phyloP scores from a whole-genome alignment of 495 filamentous ascomycete genomes.

The Emericellopsis terricola region DNA sequence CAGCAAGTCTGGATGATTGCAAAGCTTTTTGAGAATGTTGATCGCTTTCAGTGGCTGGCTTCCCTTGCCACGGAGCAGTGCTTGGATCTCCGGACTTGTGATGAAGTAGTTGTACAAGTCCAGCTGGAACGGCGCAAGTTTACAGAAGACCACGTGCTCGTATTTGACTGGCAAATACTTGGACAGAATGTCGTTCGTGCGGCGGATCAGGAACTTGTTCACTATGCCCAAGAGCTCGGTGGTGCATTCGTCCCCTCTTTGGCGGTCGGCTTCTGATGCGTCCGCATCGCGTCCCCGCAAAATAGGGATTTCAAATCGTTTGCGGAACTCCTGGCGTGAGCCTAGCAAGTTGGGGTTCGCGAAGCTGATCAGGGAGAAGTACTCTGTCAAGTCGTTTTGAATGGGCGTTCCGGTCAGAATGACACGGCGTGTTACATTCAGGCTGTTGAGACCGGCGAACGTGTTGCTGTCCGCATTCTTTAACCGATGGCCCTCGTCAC shows the following conservation, averaged over 20 bases:
- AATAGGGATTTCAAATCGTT: slow-evolving; percentile 86
- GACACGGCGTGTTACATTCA: slow-evolving; percentile 81
- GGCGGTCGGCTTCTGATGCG: slow-evolving; percentile 64
- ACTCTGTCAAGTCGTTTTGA: slow-evolving; percentile 94
- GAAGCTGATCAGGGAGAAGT: slow-evolving; percentile 91
- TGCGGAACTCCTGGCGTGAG: slow-evolving; percentile 80
- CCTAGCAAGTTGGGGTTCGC: slow-evolving; percentile 89
- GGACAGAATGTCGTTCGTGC: slow-evolving; percentile 93
- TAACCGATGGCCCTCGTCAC: slow-evolving; percentile 94
- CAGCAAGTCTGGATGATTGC: slow-evolving; percentile 93
- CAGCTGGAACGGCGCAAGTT: slow-evolving; percentile 79
- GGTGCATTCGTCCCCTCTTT: slow-evolving; percentile 72
- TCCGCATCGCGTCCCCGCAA: slow-evolving; percentile 81
- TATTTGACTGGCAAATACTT: slow-evolving; percentile 99
- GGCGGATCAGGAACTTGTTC: slow-evolving; percentile 97
- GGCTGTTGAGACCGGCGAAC: slow-evolving; percentile 71
- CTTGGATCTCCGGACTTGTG: slow-evolving; percentile 85
- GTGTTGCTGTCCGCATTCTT: slow-evolving; percentile 96
- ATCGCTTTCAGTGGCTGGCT: slow-evolving; percentile 95
- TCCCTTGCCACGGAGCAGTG: slow-evolving; percentile 80
- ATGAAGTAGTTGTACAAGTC: slow-evolving; percentile 95
- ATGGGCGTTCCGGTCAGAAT: slow-evolving; percentile 96
- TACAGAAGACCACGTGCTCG: slow-evolving; percentile 99
- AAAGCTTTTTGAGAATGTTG: slow-evolving; percentile 90
- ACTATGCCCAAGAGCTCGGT: slow-evolving; percentile 66